Evolutionary conservation across 2,329 filamentous ascomycete species (phyloP).

Genomic region (Cladosporium sp.): DNA sequence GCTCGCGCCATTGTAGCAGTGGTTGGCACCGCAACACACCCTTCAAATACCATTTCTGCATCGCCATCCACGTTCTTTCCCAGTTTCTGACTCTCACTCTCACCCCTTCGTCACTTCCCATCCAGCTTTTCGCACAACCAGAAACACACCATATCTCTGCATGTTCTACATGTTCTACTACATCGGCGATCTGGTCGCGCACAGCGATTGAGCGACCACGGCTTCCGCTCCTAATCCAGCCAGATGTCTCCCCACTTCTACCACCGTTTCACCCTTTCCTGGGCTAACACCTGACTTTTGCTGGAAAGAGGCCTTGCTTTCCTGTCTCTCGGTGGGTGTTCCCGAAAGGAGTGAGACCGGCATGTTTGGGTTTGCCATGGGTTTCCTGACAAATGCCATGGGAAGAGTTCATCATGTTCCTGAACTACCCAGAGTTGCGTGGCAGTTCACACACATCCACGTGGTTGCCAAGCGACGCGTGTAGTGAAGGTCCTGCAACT

Average conservation of each 20-base stretch:
- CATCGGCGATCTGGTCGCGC: too few relatives aligned
- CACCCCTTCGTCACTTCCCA: neutral
- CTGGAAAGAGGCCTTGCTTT: neutral
- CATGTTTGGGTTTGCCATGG: neutral
- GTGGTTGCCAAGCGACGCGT: too few relatives aligned
- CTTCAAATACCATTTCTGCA: neutral
- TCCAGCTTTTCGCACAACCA: neutral
- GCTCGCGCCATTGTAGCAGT: neutral
- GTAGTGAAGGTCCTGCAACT: too few relatives aligned
- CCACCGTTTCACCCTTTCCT: neutral
- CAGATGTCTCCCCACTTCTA: neutral
- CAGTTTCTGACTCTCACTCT: neutral
- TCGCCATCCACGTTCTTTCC: neutral
- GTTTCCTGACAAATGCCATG: neutral
- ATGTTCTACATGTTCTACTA: neutral
- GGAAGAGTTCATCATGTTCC: too few relatives aligned
- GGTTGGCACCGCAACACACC: conserved; percentile 6
- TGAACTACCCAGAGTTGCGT: too few relatives aligned
- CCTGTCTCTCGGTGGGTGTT: neutral
- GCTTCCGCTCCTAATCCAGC: neutral
- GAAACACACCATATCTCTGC: neutral
- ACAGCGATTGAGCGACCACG: too few relatives aligned
- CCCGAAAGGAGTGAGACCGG: neutral
- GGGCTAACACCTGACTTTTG: neutral
- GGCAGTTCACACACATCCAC: too few relatives aligned